Evolutionary conservation across 371 early-diverging fungal species (phyloP).

Genomic region (Rhizopus stolonifer): DNA sequence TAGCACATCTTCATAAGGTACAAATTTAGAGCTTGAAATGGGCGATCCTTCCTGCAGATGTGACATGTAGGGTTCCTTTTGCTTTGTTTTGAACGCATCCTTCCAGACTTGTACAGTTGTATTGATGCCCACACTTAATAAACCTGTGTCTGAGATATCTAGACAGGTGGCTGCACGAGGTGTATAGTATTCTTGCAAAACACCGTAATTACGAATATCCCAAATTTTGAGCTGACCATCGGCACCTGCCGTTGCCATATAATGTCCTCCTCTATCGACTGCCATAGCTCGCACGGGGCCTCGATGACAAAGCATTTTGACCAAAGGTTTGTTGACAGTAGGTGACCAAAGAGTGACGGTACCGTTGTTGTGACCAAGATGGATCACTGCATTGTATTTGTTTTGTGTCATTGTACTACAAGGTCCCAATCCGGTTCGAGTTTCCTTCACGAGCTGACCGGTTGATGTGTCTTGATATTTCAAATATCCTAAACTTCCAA

Average conservation of each 20-base stretch:
- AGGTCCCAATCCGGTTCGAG: slow-evolving; percentile 76
- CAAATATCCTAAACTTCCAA: slow-evolving; percentile 82
- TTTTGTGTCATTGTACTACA: slow-evolving; percentile 90
- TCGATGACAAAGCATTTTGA: slow-evolving; percentile 94
- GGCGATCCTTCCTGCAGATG: slow-evolving; percentile 66
- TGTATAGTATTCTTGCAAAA: slow-evolving; percentile 79
- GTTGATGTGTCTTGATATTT: slow-evolving; percentile 98
- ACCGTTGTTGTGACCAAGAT: slow-evolving; percentile 92
- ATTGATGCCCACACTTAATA: slow-evolving; percentile 83
- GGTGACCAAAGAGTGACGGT: slow-evolving; percentile 97
- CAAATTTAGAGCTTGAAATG: slow-evolving; percentile 73
- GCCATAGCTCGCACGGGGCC: slow-evolving; percentile 87
- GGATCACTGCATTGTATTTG: slow-evolving; percentile 90
- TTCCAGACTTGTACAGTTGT: slow-evolving; percentile 87
- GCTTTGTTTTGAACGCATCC: slow-evolving; percentile 76
- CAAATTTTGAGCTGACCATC: slow-evolving; percentile 94
- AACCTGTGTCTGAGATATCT: slow-evolving; percentile 84
- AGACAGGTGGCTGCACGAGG: slow-evolving; percentile 72
- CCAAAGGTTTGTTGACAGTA: slow-evolving; percentile 74
- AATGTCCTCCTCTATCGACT: slow-evolving; percentile 82
- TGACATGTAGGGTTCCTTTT: slow-evolving; percentile 86
- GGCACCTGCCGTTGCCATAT: slow-evolving; percentile 93
- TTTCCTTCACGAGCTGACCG: slow-evolving; percentile 86
- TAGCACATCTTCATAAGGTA: slow-evolving; percentile 97
- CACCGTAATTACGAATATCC: slow-evolving; percentile 92